Base-by-base conservation (phyloP, 805 yeast species). In the Candida maltosa region DNA sequence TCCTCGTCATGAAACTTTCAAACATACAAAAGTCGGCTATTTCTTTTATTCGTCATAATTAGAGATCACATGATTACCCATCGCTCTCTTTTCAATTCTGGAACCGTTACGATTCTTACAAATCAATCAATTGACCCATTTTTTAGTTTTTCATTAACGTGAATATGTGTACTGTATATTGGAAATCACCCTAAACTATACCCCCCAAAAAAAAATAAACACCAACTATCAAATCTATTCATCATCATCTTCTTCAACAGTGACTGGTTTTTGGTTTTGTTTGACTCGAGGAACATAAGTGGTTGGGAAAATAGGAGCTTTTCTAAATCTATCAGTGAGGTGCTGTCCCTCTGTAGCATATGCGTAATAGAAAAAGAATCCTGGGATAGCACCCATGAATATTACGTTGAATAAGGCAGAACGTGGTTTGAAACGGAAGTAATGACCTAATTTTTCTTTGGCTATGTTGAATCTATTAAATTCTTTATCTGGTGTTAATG, bases 251-350 rank as follows among this genome's bases (percentile, higher is more conserved):
- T 11, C 12, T n/a, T n/a, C n/a, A n/a, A n/a, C n/a, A n/a, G n/a
- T n/a, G n/a, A n/a, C n/a, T n/a, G n/a, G n/a, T n/a, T n/a, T n/a
- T n/a, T n/a, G n/a, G n/a, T n/a, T n/a, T n/a, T n/a, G n/a, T 50
- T 65, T 65, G 38, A 54, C 61, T 55, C 73, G 65, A 39, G 72
- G 72, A 38, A 55, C 58, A 44, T 66, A 67, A 35, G 60, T 58
- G 16, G 56, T 58, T 36, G 57, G 51, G 41, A 64, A 58, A 8
- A 67, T 51, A 20, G 55, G 56, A 15, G 51, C 54, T 20, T 52
- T 48, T 58, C 73, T 67, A 52, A 53, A 67, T 25, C 40, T 47
- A 46, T 68, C 54, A 41, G 41, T 37, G 41, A 60, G 55, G 32
- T 47, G 46, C 41, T 63, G 58, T n/a, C 73, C 73, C 32, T 67